Base-by-base conservation (phyloP, 2,329 filamentous ascomycete genomes). In the Phyllachora maydis region DNA sequence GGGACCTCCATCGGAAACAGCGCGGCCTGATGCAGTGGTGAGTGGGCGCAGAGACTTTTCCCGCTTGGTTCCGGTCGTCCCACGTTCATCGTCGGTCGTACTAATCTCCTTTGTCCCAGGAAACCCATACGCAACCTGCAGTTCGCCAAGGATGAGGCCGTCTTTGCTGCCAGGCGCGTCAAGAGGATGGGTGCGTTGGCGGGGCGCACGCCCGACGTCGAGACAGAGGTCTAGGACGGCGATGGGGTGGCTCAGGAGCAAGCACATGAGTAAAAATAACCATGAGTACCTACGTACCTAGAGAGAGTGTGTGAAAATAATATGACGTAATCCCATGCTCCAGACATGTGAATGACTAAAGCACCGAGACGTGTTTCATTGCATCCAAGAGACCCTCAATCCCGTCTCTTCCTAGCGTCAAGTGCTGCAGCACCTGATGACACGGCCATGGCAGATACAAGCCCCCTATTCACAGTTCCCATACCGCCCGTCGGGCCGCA, bases 21-120 rank as follows among this genome's bases (percentile, higher is more conserved):
- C 62, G 83, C 8, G 85, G 85, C 0, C 39, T 92, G 41, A 91
- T 93, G 79, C 85, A 95, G 46, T 95, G 83, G 82, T 47, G 27
- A 32, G 43, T 25, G 8, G 7, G 19, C 7, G 8, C 4, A 3
- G 2, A 13, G 5, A 22, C 18, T 18, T 21, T 16, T 8, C 19
- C 18, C 11, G 18, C 3, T 10, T 11, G 12, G 18, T 15, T 4
- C n/a, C n/a, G n/a, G n/a, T n/a, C n/a, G n/a, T n/a, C n/a, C n/a
- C n/a, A n/a, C n/a, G n/a, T n/a, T n/a, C n/a, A n/a, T n/a, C n/a
- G n/a, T n/a, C n/a, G n/a, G n/a, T n/a, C n/a, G n/a, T n/a, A n/a
- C n/a, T n/a, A n/a, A n/a, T n/a, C n/a, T n/a, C n/a, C n/a, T n/a
- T n/a, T n/a, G n/a, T n/a, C n/a, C 8, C 25, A 47, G 45, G 45